Evolutionary conservation across 352 stramenopile species (phyloP).

Genomic region (Globisporangium solare): DNA sequence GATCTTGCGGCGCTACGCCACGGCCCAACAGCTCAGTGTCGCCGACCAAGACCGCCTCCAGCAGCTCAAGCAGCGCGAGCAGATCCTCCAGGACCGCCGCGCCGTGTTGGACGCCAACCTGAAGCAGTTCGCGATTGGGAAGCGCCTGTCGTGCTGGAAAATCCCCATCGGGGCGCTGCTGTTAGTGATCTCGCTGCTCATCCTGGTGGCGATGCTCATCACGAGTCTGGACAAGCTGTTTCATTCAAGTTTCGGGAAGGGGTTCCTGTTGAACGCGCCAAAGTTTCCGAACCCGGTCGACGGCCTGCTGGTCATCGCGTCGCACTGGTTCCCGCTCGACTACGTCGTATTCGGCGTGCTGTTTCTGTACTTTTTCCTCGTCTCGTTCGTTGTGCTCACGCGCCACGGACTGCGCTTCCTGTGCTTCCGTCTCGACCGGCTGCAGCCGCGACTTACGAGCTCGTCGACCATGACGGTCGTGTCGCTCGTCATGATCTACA

Average conservation of each 20-base stretch:
- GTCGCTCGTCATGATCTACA: slow-evolving; percentile 76
- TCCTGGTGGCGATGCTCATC: slow-evolving; percentile 68
- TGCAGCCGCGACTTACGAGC: slow-evolving; percentile 69
- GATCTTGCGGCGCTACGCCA: slow-evolving; percentile 61
- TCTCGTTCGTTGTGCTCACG: slow-evolving; percentile 69
- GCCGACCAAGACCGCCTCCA: slow-evolving; percentile 67
- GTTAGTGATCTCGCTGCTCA: slow-evolving; percentile 59
- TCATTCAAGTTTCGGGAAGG: slow-evolving; percentile 62
- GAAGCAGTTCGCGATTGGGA: slow-evolving; percentile 39
- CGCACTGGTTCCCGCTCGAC: slow-evolving; percentile 73
- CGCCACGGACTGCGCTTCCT: slow-evolving; percentile 76
- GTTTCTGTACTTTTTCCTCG: slow-evolving; percentile 75
- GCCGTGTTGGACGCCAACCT: slow-evolving; percentile 67
- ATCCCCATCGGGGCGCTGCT: slow-evolving; percentile 59
- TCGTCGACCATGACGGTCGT: slow-evolving; percentile 74
- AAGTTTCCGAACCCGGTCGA: slow-evolving; percentile 75
- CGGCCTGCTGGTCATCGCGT: slow-evolving; percentile 64
- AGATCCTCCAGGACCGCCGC: slow-evolving; percentile 59
- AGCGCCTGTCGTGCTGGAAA: slow-evolving; percentile 55
- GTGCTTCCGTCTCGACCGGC: slow-evolving; percentile 67
- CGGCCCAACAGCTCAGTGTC: slow-evolving; percentile 58
- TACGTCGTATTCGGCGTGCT: slow-evolving; percentile 77
- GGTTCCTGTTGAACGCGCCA: slow-evolving; percentile 66
- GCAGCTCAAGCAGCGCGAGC: slow-evolving; percentile 65
- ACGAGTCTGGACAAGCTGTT: slow-evolving; percentile 78